Conservation (phyloP, 1,284 basidiomycete species). For the Porogramme epimiltina region DNA sequence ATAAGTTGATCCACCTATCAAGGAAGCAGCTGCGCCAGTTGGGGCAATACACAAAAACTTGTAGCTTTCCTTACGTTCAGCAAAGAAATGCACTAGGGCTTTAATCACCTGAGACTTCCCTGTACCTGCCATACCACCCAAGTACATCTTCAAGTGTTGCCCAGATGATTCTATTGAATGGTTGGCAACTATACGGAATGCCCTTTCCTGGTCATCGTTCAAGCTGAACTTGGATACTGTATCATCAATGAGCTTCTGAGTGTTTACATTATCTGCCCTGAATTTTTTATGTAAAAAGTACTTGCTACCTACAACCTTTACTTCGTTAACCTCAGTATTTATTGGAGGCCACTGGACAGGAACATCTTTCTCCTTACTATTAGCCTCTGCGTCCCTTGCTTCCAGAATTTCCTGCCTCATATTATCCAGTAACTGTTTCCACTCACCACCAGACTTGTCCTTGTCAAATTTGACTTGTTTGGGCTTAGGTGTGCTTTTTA, state of each 20-base stretch:
- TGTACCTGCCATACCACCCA: conserved; percentile 41
- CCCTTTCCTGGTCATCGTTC: conserved; percentile 36
- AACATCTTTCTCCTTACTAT: not conserved
- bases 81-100: conserved; percentile 35
- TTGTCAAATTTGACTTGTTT: not conserved
- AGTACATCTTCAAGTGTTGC: conserved; percentile 12
- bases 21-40: conserved; percentile 39
- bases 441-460: not conserved
- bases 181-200: conserved; percentile 36
- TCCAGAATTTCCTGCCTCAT: not conserved
- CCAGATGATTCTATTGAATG: conserved; percentile 22
- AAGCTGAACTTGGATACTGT: conserved; percentile 5
- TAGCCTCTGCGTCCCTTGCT: not conserved
- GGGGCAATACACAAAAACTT: conserved; percentile 36
- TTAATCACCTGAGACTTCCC: conserved; percentile 46
- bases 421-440: not conserved
- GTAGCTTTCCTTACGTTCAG: conserved; percentile 22
- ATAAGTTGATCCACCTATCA: conserved; percentile 40
- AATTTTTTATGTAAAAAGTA: not conserved
- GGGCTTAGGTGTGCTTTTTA: not conserved
- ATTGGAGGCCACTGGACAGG: not conserved
- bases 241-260: not conserved
- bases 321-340: not conserved
- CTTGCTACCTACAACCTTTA: not conserved
- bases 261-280: not conserved